Base-by-base conservation (phyloP, 2,329 filamentous ascomycete genomes). In the Microthyrium microscopicum region DNA sequence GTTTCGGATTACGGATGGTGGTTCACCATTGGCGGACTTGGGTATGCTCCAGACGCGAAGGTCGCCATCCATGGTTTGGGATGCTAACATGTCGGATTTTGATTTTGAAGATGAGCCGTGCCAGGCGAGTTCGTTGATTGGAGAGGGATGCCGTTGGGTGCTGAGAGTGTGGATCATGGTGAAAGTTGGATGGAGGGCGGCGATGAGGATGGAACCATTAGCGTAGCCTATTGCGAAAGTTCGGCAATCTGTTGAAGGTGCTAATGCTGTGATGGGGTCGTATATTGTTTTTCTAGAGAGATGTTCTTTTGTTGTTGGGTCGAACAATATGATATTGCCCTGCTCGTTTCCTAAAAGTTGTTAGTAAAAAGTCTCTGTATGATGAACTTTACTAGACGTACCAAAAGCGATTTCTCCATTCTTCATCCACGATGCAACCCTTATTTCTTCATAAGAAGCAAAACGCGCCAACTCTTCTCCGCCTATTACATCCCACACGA, bases 211-310 rank as follows among this genome's bases (percentile, higher is more conserved):
- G 6, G 87, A 92, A 31, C 89, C 89, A 58, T 95, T 98, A 51
- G 87, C 74, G 54, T 94, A 95, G 81, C 89, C 89, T 55, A 98
- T 89, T 5, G 89, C 87, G 64, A 93, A 95, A 7, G 85, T 94
- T 44, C 82, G 73, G 56, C 83, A 94, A 54, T 98, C 89, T 12
- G 77, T 65, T 18, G 81, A 77, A 17, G 89, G 89, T 28, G 89
- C 87, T 41, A 98, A 59, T 35, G 89, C 77, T n/a, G 85, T 94
- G 33, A 98, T 82, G 20, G 87, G 80, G 47, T 95, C 89, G 51
- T 91, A 91, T 41, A 95, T 82, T 1, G 89, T 98, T 47, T 84
- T 70, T 20, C 82, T 73, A 4, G 84, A 93, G 29, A 92, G 74
- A 51, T 95, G 84, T 52, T 98, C 89, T 5, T 81, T 87, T 1